Conservation (phyloP, 139 green algal genomes). For the Nannochloris sp. region DNA sequence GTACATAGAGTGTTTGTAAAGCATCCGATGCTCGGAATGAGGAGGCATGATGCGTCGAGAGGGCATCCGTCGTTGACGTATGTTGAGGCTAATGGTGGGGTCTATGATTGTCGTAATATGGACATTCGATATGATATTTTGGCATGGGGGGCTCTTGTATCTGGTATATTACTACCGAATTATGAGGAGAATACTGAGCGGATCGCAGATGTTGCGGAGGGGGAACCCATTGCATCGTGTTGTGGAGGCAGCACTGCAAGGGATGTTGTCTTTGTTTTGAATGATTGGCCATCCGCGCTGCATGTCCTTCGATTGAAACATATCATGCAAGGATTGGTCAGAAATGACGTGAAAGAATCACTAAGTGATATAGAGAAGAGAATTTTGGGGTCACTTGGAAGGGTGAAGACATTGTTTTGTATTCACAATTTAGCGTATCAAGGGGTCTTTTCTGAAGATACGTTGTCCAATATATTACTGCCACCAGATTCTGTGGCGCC, state of each 20-base stretch:
- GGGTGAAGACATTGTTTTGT: slow-evolving; percentile 22
- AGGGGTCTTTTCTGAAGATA: slow-evolving; percentile 10
- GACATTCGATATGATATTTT: slow-evolving; percentile 63
- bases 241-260: not conserved
- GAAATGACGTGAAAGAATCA: not conserved
- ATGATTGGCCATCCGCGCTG: slow-evolving; percentile 40
- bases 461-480: slow-evolving; percentile 22
- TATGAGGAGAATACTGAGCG: not conserved
- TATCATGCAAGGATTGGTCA: not conserved
- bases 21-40: slow-evolving; percentile 54
- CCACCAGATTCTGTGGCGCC: slow-evolving; percentile 3
- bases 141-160: slow-evolving; percentile 68
- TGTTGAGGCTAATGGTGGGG: slow-evolving; percentile 13
- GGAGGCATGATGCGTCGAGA: slow-evolving; percentile 9
- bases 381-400: slow-evolving; percentile 12
- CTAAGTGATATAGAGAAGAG: not conserved
- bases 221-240: not conserved
- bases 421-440: slow-evolving; percentile 46
- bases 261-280: slow-evolving; percentile 30
- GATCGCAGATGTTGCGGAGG: too few relatives aligned
- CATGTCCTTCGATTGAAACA: slow-evolving; percentile 30
- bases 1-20: slow-evolving; percentile 75
- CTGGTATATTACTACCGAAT: slow-evolving; percentile 49
- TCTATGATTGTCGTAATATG: slow-evolving; percentile 21
- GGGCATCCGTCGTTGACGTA: slow-evolving; percentile 32